Conservation (phyloP, 1,284 basidiomycete genomes). For the Fomitopsis pinicola region DNA sequence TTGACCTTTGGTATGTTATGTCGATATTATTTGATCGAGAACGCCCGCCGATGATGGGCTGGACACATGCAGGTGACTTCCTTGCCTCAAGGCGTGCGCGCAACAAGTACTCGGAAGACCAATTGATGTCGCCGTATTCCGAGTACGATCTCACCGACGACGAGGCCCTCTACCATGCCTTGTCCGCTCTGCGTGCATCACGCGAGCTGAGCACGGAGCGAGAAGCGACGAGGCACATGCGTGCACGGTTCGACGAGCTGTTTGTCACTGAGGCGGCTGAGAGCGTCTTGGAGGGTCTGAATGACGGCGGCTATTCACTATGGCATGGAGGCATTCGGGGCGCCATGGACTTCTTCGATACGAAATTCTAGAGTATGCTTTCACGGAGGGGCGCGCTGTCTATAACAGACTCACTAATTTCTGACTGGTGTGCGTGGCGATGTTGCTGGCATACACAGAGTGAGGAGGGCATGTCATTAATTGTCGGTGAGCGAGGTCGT, state of each 20-base stretch:
- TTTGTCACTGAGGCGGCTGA: conserved; percentile 21
- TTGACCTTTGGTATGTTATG: conserved; percentile 35
- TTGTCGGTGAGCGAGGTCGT: background rate
- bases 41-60: background rate
- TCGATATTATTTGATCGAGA: background rate
- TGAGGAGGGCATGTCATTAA: background rate
- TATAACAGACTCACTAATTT: background rate
- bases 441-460: background rate
- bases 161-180: conserved; percentile 37
- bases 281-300: conserved; percentile 16
- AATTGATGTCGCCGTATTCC: conserved; percentile 36
- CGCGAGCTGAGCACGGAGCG: conserved; percentile 8
- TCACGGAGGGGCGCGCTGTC: background rate
- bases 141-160: conserved; percentile 38
- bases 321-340: conserved; percentile 22
- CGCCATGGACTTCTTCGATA: conserved; percentile 21
- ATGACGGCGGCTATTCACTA: conserved; percentile 16
- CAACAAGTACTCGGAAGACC: conserved; percentile 24
- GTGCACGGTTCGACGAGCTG: conserved; percentile 12
- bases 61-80: conserved; percentile 4
- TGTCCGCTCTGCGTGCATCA: conserved; percentile 28
- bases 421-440: no score
- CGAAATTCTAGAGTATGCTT: background rate
- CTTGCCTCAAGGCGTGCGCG: conserved; percentile 17
- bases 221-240: background rate